phyloP scores from a whole-genome alignment of 2,329 filamentous ascomycete genomes.

The Clonostachys chloroleuca region DNA sequence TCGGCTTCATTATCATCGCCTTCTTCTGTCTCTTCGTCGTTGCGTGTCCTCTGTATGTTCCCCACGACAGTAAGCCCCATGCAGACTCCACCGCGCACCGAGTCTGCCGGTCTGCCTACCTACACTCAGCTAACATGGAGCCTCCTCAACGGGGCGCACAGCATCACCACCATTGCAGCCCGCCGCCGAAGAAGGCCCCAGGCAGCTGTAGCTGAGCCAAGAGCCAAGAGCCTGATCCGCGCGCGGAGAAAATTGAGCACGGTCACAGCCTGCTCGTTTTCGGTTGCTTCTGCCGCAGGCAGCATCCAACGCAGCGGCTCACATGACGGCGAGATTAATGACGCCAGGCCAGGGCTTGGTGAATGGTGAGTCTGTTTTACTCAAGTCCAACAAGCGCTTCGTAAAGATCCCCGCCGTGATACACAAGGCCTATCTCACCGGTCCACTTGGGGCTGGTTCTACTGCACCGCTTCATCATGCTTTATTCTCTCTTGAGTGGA shows the following conservation, averaged over 20 bases:
- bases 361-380: constrained; percentile 2
- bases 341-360: constrained; percentile 1
- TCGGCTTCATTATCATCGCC: constrained; percentile 1
- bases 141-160: neutral
- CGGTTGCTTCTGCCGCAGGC: neutral
- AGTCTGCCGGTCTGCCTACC: too few relatives aligned
- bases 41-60: constrained; percentile 1
- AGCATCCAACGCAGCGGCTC: too few relatives aligned
- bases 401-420: too few relatives aligned
- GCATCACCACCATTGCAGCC: neutral
- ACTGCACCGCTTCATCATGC: too few relatives aligned
- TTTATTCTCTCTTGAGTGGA: too few relatives aligned
- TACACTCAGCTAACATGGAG: too few relatives aligned
- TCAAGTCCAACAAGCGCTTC: neutral
- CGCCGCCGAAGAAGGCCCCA: neutral
- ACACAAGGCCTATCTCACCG: too few relatives aligned
- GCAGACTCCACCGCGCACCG: too few relatives aligned
- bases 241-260: constrained; percentile 20
- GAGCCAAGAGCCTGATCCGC: constrained; percentile 5
- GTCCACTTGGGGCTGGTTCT: too few relatives aligned
- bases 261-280: constrained; percentile 15
- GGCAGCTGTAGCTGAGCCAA: neutral
- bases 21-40: constrained; percentile 2
- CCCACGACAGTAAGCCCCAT: neutral
- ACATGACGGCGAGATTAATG: neutral